A percentile compares a stretch with the other conserved stretches of the same genome.
phyloP scores from a whole-genome alignment of 495 filamentous ascomycete genomes.

The Neurospora sp. region DNA sequence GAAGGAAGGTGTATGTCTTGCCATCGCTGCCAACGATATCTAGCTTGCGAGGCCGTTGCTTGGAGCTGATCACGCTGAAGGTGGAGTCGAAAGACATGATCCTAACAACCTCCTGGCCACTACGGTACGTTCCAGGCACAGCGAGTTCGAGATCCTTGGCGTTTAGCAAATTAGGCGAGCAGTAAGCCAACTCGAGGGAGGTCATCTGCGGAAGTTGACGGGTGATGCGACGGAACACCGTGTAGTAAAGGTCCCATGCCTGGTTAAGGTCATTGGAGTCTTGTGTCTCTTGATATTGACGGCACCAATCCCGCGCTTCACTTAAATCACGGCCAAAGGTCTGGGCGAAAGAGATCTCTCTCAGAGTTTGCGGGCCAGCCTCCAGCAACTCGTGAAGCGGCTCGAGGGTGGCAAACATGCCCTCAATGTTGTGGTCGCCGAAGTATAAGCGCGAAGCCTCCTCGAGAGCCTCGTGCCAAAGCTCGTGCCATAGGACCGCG shows the following conservation, averaged over 20 bases:
- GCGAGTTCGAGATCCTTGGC: conserved; percentile 80
- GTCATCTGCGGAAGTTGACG: conserved; percentile 85
- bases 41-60: conserved; percentile 87
- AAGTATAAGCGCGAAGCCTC: conserved; percentile 90
- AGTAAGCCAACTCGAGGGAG: conserved; percentile 88
- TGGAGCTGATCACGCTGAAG: conserved; percentile 87
- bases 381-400: conserved; percentile 89
- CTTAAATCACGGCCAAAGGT: conserved; percentile 90
- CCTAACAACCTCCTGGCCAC: conserved; percentile 71
- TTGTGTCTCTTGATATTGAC: conserved; percentile 72
- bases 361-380: conserved; percentile 76
- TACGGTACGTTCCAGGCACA: conserved; percentile 87
- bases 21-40: conserved; percentile 84
- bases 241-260: conserved; percentile 98
- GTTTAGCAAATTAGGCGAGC: conserved; percentile 80
- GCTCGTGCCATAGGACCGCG: conserved; percentile 94
- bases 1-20: conserved; percentile 66
- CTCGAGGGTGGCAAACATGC: conserved; percentile 86
- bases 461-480: conserved; percentile 98
- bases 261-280: conserved; percentile 93
- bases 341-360: conserved; percentile 96
- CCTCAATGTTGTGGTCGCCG: conserved; percentile 90
- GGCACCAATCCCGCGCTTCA: conserved; percentile 91
- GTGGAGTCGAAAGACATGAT: conserved; percentile 85
- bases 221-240: conserved; percentile 91